Percentiles rank a stretch among this genome's conserved stretches.
Conservation (phyloP, 345 rosid genomes). For the Odontarrhena argentea region DNA sequence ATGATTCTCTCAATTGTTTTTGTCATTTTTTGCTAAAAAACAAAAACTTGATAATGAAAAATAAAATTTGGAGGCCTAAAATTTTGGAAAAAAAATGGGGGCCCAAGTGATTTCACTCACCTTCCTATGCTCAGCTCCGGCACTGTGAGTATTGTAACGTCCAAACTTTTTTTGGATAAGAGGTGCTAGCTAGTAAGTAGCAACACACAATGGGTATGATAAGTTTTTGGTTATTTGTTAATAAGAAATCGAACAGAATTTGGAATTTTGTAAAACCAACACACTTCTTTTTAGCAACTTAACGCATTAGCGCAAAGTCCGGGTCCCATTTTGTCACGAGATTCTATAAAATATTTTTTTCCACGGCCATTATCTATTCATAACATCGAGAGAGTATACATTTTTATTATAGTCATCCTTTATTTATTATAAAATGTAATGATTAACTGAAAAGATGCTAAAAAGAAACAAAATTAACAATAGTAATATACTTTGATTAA, state of each 20-base stretch:
- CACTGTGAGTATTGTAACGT: no score
- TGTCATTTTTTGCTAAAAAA: no score
- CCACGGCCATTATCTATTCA: conserved; percentile 10
- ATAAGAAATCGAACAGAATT: neutral
- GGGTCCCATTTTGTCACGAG: conserved; percentile 38
- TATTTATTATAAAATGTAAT: neutral
- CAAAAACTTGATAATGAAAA: no score
- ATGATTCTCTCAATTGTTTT: no score
- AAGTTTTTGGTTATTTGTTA: neutral
- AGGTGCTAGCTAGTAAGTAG: no score
- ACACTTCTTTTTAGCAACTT: conserved; percentile 4
- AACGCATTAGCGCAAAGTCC: conserved; percentile 34
- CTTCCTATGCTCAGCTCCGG: no score
- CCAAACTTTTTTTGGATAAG: no score
- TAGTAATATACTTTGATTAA: neutral
- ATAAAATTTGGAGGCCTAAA: no score
- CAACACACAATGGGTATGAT: no score
- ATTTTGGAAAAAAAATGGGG: no score
- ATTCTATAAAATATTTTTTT: conserved; percentile 2
- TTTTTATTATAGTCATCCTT: conserved; percentile 14
- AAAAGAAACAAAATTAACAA: neutral
- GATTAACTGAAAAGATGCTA: neutral
- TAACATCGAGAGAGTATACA: neutral
- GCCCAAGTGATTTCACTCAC: no score
- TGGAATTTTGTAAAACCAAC: neutral